Base-by-base conservation (phyloP, 805 yeast genomes). In the Candida parachauliodes region DNA sequence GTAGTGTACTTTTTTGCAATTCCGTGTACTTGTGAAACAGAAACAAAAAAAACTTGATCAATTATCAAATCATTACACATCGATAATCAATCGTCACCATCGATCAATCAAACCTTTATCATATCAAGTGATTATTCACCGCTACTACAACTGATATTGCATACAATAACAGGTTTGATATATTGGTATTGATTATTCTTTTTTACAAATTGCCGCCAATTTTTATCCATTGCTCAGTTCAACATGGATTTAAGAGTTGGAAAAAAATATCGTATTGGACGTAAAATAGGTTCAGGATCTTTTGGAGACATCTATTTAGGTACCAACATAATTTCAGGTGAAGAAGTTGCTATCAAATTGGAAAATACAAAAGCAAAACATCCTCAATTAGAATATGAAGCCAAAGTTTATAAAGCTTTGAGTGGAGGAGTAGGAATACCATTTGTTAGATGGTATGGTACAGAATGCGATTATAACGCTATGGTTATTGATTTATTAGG, bases 361-460 rank as follows among this genome's bases (percentile, higher is more conserved):
- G 98, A 91, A 59, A 82, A 85, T 46, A 79, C 85, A 37, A 74
- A 83, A 41, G 96, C 98, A 2, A 86, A 88, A 56, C 98, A 93
- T 59, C 98, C 98, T 1, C 98, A 91, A 65, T 74, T 91, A 48
- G 97, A 91, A 55, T 93, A 91, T 59, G 98, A 91, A 63, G 96
- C 97, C 11, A 81, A 94, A 50, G 98, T 93, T 18, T 91, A 91
- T 69, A 88, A 85, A 57, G 89, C 95, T 2, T 68, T 91, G 38
- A 82, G 95, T 47, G 98, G 98, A 25, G 98, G 98, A 22, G 91
- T 91, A 25, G 98, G 98, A 22, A 88, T 91, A 41, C 98, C 98
- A 3, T 89, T 88, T 64, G 88, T 91, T 23, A 79, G 98, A 60
- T 91, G 96, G 60, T 89, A 80, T 60, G 98, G 98, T 26, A 84